phyloP scores from a whole-genome alignment of 2,329 filamentous ascomycete species.

The Clathrospora elynae region DNA sequence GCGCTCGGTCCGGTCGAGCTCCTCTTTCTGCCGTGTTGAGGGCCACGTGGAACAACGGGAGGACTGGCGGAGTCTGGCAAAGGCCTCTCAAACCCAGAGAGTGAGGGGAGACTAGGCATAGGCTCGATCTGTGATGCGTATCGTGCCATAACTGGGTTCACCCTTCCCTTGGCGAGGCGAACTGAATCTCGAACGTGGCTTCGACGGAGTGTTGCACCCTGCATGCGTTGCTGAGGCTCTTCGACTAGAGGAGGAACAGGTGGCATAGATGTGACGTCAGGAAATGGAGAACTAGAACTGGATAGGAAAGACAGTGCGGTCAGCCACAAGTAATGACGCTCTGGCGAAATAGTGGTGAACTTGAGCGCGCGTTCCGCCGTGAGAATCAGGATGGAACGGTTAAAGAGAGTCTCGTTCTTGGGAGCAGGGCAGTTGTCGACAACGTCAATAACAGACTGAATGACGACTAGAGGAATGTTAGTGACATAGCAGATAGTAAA shows the following conservation, averaged over 20 bases:
- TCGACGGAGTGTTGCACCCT: conserved; percentile 53
- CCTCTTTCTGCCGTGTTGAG: conserved; percentile 78
- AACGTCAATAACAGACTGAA: conserved; percentile 96
- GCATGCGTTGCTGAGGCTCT: conserved; percentile 43
- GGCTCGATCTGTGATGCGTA: conserved; percentile 37
- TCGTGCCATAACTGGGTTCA: conserved; percentile 44
- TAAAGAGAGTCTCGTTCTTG: conserved; percentile 74
- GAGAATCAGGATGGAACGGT: conserved; percentile 91
- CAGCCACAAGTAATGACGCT: conserved; percentile 93
- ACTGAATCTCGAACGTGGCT: conserved; percentile 84
- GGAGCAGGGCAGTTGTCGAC: conserved; percentile 90
- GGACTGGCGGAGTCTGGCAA: conserved; percentile 70
- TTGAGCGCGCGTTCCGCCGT: conserved; percentile 93
- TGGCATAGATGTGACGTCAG: conserved; percentile 64
- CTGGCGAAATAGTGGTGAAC: conserved; percentile 81
- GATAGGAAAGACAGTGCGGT: conserved; percentile 94
- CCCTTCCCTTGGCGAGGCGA: conserved; percentile 77
- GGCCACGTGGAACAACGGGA: conserved; percentile 71
- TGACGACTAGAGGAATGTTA: conserved; percentile 66
- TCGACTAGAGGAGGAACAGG: conserved; percentile 51
- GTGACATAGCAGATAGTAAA: conserved; percentile 4
- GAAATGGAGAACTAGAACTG: conserved; percentile 80
- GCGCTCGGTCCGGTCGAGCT: conserved; percentile 84
- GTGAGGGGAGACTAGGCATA: conserved; percentile 38
- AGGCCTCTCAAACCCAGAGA: conserved; percentile 48